phyloP scores from a whole-genome alignment of 768 basidiomycete genomes.

The Rhodotorula babjevae region DNA sequence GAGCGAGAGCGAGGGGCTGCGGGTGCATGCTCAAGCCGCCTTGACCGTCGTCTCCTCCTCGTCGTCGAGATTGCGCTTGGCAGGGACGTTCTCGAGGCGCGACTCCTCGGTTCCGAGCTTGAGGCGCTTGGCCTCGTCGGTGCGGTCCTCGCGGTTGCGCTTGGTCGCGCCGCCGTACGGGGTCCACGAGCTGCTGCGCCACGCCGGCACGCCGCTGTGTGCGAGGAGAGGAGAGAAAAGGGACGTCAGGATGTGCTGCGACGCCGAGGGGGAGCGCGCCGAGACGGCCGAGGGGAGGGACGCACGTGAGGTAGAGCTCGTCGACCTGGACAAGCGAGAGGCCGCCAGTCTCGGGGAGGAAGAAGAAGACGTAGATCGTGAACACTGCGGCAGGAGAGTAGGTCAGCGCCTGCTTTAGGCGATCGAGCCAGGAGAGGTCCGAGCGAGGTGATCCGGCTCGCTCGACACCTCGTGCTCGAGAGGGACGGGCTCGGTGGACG shows the following conservation, averaged over 20 bases:
- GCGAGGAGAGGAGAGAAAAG: background rate
- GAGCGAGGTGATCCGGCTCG: too few relatives aligned
- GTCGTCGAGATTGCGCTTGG: slow-evolving; percentile 24
- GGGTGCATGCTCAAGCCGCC: background rate
- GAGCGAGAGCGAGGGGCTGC: too few relatives aligned
- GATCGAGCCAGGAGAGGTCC: too few relatives aligned
- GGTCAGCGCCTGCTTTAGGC: too few relatives aligned
- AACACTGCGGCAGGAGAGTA: background rate
- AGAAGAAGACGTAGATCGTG: slow-evolving; percentile 24
- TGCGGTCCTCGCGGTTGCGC: slow-evolving; percentile 16
- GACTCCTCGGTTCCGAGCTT: slow-evolving; percentile 25
- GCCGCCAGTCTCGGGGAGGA: slow-evolving; percentile 33
- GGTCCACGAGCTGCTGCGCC: slow-evolving; percentile 16
- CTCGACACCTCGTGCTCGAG: too few relatives aligned
- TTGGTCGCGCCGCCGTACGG: slow-evolving; percentile 21
- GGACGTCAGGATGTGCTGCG: too few relatives aligned
- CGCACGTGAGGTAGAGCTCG: slow-evolving; percentile 31
- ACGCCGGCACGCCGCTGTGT: slow-evolving; percentile 17
- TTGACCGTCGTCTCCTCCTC: background rate
- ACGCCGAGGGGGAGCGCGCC: background rate
- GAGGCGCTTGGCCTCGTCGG: slow-evolving; percentile 29
- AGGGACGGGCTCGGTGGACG: too few relatives aligned
- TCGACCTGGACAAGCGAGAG: slow-evolving; percentile 31
- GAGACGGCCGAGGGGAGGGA: background rate
- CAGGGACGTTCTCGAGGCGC: slow-evolving; percentile 24